Percentiles rank a stretch among this genome's conserved stretches.
Conservation (phyloP, 306 rosid genomes). For the Begonia masoniana region DNA sequence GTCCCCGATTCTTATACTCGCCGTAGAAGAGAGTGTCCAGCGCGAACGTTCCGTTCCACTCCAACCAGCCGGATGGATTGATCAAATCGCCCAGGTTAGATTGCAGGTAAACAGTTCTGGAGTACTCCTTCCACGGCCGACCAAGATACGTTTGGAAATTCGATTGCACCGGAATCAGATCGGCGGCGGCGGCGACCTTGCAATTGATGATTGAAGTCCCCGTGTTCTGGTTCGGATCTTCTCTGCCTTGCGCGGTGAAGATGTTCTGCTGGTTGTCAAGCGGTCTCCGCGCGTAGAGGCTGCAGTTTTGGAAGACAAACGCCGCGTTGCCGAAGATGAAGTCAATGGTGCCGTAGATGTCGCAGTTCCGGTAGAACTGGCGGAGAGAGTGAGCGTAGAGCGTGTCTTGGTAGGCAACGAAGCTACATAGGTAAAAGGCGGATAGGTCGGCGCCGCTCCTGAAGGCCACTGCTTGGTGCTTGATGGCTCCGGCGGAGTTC, state of each 20-base stretch:
- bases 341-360: conserved; percentile 70
- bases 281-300: conserved; percentile 66
- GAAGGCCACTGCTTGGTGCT: conserved; percentile 85
- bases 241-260: conserved; percentile 81
- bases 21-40: conserved; percentile 61
- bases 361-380: conserved; percentile 81
- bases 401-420: conserved; percentile 81
- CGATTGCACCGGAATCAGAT: conserved; percentile 34
- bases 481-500: conserved; percentile 73
- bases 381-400: conserved; percentile 85
- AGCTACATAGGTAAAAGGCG: conserved; percentile 70
- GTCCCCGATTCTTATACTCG: conserved; percentile 57
- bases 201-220: conserved; percentile 57
- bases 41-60: conserved; percentile 65
- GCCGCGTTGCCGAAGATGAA: conserved; percentile 88
- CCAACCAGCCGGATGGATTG: conserved; percentile 64
- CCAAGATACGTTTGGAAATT: conserved; percentile 50
- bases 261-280: conserved; percentile 41
- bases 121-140: conserved; percentile 73
- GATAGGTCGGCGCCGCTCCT: conserved; percentile 65
- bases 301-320: conserved; percentile 62
- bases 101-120: conserved; percentile 46
- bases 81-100: conserved; percentile 46
- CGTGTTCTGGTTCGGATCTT: conserved; percentile 78
- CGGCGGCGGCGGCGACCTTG: conserved; percentile 54